phyloP scores from a whole-genome alignment of 306 rosid genomes.

The Lotus japonicus region DNA sequence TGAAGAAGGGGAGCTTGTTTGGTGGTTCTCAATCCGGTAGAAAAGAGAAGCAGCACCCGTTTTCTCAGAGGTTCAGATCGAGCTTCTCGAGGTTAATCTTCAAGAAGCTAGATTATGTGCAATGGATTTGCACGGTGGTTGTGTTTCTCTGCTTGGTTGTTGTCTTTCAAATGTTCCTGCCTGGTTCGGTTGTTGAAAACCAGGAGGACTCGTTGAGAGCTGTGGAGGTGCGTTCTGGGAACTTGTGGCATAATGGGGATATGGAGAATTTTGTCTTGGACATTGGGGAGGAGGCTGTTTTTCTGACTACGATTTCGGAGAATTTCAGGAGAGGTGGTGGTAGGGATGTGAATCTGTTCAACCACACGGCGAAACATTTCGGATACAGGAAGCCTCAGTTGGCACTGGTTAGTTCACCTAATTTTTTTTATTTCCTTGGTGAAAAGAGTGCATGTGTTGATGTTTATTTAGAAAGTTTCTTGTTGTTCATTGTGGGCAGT shows the following conservation, averaged over 20 bases:
- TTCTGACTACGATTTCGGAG: slow-evolving; percentile 64
- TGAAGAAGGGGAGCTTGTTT: slow-evolving; percentile 64
- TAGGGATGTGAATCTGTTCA: slow-evolving; percentile 35
- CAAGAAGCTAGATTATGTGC: slow-evolving; percentile 80
- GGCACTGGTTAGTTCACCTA: slow-evolving; percentile 63
- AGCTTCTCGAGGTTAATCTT: slow-evolving; percentile 71
- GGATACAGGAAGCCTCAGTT: slow-evolving; percentile 84
- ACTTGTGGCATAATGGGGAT: slow-evolving; percentile 35
- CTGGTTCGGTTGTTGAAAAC: slow-evolving; percentile 67
- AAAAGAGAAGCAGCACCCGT: slow-evolving; percentile 53
- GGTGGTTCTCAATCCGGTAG: slow-evolving; percentile 48
- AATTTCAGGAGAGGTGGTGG: slow-evolving; percentile 47
- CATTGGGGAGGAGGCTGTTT: slow-evolving; percentile 62
- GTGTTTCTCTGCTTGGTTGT: slow-evolving; percentile 75
- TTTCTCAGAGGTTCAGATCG: slow-evolving; percentile 80
- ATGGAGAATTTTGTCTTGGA: slow-evolving; percentile 50
- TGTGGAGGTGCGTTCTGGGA: slow-evolving; percentile 38
- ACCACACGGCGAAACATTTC: slow-evolving; percentile 36
- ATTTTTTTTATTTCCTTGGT: background rate
- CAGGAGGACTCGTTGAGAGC: slow-evolving; percentile 26
- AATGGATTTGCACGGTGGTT: slow-evolving; percentile 85
- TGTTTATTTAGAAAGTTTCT: background rate
- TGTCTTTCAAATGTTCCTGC: slow-evolving; percentile 80
- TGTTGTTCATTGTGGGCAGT: slow-evolving; percentile 4
- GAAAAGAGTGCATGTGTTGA: background rate